Conservation (phyloP, 2,329 filamentous ascomycete genomes). For the Colletotrichum trifolii region DNA sequence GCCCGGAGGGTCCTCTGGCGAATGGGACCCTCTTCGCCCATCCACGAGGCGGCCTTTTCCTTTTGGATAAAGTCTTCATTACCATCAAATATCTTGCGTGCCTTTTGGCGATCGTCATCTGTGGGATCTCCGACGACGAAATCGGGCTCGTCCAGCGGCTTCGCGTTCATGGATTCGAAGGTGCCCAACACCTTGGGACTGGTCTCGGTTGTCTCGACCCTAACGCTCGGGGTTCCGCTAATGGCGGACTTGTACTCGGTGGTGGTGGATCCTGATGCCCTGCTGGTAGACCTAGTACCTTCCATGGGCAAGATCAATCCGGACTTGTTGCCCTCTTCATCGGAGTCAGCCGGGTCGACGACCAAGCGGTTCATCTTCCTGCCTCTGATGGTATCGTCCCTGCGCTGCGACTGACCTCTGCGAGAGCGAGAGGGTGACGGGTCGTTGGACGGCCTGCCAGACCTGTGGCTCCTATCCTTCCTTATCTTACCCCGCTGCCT, state of each 20-base stretch:
- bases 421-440: conserved; percentile 9
- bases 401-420: conserved; percentile 1
- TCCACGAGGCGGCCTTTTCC: conserved; percentile 85
- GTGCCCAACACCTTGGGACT: conserved; percentile 49
- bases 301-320: conserved; percentile 57
- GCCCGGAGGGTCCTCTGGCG: conserved; percentile 72
- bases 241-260: conserved; percentile 53
- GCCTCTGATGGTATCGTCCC: conserved; percentile 29
- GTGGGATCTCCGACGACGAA: conserved; percentile 69
- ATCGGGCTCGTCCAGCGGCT: conserved; percentile 67
- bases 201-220: conserved; percentile 52
- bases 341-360: conserved; percentile 44
- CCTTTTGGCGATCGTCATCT: conserved; percentile 80
- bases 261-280: conserved; percentile 50
- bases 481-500: conserved; percentile 33
- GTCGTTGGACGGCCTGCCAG: conserved; percentile 32
- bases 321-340: conserved; percentile 48
- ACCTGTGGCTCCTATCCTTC: conserved; percentile 9
- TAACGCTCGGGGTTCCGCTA: conserved; percentile 53
- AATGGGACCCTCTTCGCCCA: conserved; percentile 78
- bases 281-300: conserved; percentile 48
- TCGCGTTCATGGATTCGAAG: conserved; percentile 47
- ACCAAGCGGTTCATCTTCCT: conserved; percentile 38
- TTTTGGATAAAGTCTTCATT: conserved; percentile 84
- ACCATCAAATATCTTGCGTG: conserved; percentile 85